phyloP scores from a whole-genome alignment of 352 stramenopile species.

The Elongisporangium anandrum region DNA sequence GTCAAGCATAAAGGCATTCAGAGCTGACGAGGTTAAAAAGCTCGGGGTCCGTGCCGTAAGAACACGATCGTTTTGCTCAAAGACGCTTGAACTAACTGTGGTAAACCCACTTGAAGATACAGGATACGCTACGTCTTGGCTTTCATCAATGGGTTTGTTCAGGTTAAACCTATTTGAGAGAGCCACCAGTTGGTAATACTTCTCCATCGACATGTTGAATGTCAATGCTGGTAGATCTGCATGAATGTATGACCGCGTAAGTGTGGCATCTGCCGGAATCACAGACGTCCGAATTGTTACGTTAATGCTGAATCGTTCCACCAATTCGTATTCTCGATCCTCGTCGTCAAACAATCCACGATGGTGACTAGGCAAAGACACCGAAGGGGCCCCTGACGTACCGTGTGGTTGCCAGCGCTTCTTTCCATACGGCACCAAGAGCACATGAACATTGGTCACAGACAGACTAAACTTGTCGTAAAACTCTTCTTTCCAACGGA shows the following conservation, averaged over 20 bases:
- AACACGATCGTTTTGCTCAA: constrained; percentile 24
- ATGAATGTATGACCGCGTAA: constrained; percentile 81
- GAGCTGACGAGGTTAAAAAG: constrained; percentile 42
- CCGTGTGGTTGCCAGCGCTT: constrained; percentile 4
- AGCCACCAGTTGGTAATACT: constrained; percentile 69
- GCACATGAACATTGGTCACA: constrained; percentile 78
- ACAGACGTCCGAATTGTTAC: constrained; percentile 82
- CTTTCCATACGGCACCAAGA: constrained; percentile 73
- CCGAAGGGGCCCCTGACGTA: constrained; percentile 20
- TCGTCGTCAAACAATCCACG: constrained; percentile 38
- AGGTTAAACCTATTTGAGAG: constrained; percentile 60
- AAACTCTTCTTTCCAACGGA: constrained; percentile 89
- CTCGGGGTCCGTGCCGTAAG: constrained; percentile 16
- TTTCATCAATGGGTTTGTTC: constrained; percentile 6
- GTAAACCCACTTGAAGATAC: constrained; percentile 14
- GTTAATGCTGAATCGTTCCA: constrained; percentile 87
- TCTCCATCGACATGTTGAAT: constrained; percentile 83
- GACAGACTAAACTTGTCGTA: constrained; percentile 88
- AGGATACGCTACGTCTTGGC: constrained; percentile 5
- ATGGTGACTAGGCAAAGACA: constrained; percentile 37
- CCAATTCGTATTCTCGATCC: constrained; percentile 60
- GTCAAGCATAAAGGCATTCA: constrained; percentile 48
- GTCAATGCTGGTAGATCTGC: constrained; percentile 77
- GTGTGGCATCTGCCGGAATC: constrained; percentile 75
- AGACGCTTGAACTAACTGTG: constrained; percentile 10